Base-by-base conservation (phyloP, 192 early-diverging fungal genomes). In the Dimargaris verticillata region DNA sequence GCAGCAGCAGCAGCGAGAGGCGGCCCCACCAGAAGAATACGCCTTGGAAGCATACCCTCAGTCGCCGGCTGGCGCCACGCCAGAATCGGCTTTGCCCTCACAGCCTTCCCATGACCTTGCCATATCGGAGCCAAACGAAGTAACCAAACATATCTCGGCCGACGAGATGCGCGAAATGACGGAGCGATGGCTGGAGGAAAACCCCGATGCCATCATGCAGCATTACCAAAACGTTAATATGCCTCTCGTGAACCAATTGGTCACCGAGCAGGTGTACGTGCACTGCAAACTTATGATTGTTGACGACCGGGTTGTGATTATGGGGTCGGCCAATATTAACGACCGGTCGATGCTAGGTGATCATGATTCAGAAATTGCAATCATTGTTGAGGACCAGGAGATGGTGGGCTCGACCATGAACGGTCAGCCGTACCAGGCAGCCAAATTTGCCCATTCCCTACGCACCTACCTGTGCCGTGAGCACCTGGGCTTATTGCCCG, bases 241-340 rank as follows among this genome's bases (percentile, higher is more conserved):
- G 11, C 13, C 25, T 2, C 25, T 58, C 28, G 15, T 58, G 14
- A 58, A 58, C 14, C 55, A 58, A 38, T 55, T 80, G 12, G 82
- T 93, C 1, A 86, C 88, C 0, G 89, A 91, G 68, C 78, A 85
- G 60, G 67, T 93, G 44, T 93, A 93, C 66, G 81, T 93, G 44
- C 91, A 93, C 74, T 84, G 82, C 59, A 86, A 92, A 64, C 66
- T 89, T 44, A 80, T 93, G 81, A 89, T 93, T 63, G 79, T 89
- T 12, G 91, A 93, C 64, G 91, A 93, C 61, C 78, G 75, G 14
- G 79, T 78, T 47, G 86, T 89, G 45, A 73, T 93, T 25, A 83
- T 85, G 68, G 91, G 91, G 7, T 88, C 86, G 28, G 88, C 89
- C 44, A 94, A 94, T 66, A 78, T 94, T 66, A 94, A 94, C 66